A percentile compares a stretch with the other conserved stretches of the same genome.
Evolutionary conservation across 2,329 filamentous ascomycete genomes (phyloP).

Genomic region (Sodiomyces alkalinus): DNA sequence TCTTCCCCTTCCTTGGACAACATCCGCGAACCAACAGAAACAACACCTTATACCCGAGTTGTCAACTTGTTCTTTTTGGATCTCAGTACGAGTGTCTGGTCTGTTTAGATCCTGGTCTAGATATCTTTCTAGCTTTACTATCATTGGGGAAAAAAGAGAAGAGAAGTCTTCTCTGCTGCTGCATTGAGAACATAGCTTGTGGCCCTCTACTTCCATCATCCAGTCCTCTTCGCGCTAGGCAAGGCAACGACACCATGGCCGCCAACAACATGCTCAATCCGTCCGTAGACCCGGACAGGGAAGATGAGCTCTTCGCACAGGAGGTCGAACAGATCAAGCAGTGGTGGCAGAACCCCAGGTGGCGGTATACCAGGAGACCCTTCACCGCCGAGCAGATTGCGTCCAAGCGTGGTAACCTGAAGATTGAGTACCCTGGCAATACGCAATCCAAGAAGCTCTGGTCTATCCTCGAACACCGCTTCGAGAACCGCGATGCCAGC

Average conservation of each 20-base stretch:
- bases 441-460: conserved; percentile 86
- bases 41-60: no score
- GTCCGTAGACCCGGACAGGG: conserved; percentile 37
- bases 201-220: no score
- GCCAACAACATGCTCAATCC: conserved; percentile 46
- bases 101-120: no score
- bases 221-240: no score
- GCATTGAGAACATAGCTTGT: no score
- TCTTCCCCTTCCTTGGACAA: no score
- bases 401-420: conserved; percentile 80
- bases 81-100: no score
- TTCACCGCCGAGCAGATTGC: conserved; percentile 97
- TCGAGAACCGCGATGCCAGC: conserved; percentile 73
- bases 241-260: conserved; percentile 40
- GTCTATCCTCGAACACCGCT: conserved; percentile 74
- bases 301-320: conserved; percentile 55
- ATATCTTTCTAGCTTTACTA: no score
- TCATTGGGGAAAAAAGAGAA: no score
- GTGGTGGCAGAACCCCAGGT: conserved; percentile 89
- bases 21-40: no score
- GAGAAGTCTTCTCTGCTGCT: no score
- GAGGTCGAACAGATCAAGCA: conserved; percentile 81
- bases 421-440: conserved; percentile 86
- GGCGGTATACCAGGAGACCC: conserved; percentile 81
- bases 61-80: no score